These are phyloP conservation scores for Gleditsia sinensis DNA, from an alignment of 306 rosid genomes.

Conservation along the genomic window DNA sequence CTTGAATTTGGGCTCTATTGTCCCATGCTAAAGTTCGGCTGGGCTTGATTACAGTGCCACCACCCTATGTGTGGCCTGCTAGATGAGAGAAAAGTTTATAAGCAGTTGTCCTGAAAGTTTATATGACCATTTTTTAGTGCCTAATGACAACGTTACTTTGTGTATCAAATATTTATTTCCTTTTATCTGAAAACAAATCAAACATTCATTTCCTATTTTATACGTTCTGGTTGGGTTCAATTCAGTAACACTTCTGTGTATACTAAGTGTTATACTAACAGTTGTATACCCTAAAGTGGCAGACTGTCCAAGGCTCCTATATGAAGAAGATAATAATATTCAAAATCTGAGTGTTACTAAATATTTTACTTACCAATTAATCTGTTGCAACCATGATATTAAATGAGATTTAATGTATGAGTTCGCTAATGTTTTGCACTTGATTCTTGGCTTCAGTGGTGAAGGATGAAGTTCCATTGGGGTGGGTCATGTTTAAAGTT, in stretches of 20 bases:
- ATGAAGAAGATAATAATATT: not conserved
- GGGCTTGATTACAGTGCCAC: too few species aligned
- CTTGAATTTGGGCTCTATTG: too few species aligned
- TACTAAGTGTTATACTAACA: too few species aligned
- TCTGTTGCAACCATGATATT: not conserved
- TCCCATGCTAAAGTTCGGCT: too few species aligned
- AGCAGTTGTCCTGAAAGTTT: slow-evolving; percentile 7
- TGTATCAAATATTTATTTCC: not conserved
- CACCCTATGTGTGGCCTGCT: not conserved
- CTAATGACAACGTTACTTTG: slow-evolving; percentile 8
- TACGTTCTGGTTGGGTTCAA: not conserved
- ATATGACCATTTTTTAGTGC: not conserved
- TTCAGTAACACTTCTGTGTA: not conserved
- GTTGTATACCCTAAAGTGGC: not conserved
- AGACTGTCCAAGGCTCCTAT: not conserved
- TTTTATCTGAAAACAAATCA: not conserved
- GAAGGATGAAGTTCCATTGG: not conserved
- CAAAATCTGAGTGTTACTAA: not conserved
- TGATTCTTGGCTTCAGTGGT: not conserved
- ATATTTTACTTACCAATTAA: not conserved
- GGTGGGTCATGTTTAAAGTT: not conserved
- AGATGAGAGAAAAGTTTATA: not conserved
- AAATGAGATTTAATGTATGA: not conserved
- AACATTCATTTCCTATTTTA: not conserved
- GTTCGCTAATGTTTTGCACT: not conserved